A percentile compares a stretch with the other conserved stretches of the same genome.
These are phyloP conservation scores for Exophiala phaeomuriformis DNA, from an alignment of 2,329 filamentous ascomycete genomes.

Conservation along the genomic window DNA sequence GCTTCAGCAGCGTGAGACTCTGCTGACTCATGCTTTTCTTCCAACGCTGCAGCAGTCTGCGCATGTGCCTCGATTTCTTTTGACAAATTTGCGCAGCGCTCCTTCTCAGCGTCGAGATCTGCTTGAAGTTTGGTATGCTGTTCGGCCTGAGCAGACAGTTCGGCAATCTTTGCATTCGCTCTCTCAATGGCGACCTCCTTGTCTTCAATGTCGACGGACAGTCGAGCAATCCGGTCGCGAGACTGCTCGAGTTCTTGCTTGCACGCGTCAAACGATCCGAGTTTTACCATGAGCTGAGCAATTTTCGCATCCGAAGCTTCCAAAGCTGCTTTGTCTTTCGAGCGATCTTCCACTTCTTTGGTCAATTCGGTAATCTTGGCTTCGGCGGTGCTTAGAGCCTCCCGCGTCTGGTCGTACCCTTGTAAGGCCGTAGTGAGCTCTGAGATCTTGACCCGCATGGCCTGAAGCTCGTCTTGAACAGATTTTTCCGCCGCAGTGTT, in stretches of 20 bases:
- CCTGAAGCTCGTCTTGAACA: conserved; percentile 12
- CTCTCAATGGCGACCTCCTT: background rate
- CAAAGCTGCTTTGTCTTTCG: conserved; percentile 8
- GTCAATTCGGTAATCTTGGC: conserved; percentile 13
- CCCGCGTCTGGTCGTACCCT: conserved; percentile 7
- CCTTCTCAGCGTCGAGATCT: conserved; percentile 4
- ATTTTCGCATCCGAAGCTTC: conserved; percentile 12
- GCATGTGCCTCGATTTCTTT: conserved; percentile 10
- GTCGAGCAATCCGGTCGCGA: conserved; percentile 4
- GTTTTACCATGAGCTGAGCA: conserved; percentile 13
- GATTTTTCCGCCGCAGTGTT: conserved; percentile 8
- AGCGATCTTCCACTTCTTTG: conserved; percentile 7
- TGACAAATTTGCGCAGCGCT: background rate
- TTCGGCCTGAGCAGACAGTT: conserved; percentile 10
- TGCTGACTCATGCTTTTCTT: conserved; percentile 8
- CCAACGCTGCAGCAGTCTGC: conserved; percentile 4
- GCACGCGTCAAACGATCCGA: conserved; percentile 8
- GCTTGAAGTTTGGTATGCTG: conserved; percentile 7
- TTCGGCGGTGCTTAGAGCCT: conserved; percentile 8
- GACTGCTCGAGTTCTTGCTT: conserved; percentile 15
- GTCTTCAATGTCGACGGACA: conserved; percentile 12
- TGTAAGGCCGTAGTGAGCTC: conserved; percentile 13
- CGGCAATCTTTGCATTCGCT: conserved; percentile 10
- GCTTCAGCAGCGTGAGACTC: background rate
- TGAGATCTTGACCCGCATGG: conserved; percentile 9